Conservation (phyloP, 2,329 filamentous ascomycete genomes). For the Cryphonectria nitschkei region DNA sequence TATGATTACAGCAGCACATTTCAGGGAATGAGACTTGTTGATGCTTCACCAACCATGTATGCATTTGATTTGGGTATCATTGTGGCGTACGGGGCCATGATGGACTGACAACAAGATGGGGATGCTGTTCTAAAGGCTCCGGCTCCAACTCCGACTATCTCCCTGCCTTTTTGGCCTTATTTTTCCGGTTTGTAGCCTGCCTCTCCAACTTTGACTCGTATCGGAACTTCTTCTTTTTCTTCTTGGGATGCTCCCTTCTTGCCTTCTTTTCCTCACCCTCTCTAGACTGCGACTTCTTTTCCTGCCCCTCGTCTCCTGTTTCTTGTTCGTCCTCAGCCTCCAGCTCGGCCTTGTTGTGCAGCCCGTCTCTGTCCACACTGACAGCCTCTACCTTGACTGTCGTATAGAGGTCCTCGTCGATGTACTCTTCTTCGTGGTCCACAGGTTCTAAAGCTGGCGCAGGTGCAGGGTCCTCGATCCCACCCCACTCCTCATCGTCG, state of each 20-base stretch:
- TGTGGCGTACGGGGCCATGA: not conserved
- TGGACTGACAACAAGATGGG: not conserved
- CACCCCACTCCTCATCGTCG: conserved; percentile 64
- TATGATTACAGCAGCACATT: conserved; percentile 25
- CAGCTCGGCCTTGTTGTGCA: conserved; percentile 58
- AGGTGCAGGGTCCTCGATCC: conserved; percentile 58
- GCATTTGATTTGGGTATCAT: conserved; percentile 26
- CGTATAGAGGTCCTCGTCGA: conserved; percentile 95
- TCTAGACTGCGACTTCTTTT: conserved; percentile 28
- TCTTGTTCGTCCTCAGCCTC: conserved; percentile 39
- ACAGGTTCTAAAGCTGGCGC: conserved; percentile 52
- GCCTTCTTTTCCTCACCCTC: conserved; percentile 53
- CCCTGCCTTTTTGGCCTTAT: conserved; percentile 64
- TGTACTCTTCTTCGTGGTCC: conserved; percentile 88
- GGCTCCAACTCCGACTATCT: conserved; percentile 27
- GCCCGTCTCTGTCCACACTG: conserved; percentile 73
- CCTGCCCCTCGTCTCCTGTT: conserved; percentile 39
- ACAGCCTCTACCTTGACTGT: conserved; percentile 94
- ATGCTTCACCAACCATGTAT: conserved; percentile 17
- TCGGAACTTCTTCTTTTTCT: conserved; percentile 88
- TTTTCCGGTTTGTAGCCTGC: conserved; percentile 72
- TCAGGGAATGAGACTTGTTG: conserved; percentile 26
- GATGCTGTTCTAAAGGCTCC: not conserved
- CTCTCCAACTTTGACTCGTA: conserved; percentile 90
- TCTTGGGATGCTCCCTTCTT: conserved; percentile 62